Evolutionary conservation across 257 asterid species (phyloP), one percentile per base, ranked within the genome.

Genomic region (Coffea eugenioides): DNA sequence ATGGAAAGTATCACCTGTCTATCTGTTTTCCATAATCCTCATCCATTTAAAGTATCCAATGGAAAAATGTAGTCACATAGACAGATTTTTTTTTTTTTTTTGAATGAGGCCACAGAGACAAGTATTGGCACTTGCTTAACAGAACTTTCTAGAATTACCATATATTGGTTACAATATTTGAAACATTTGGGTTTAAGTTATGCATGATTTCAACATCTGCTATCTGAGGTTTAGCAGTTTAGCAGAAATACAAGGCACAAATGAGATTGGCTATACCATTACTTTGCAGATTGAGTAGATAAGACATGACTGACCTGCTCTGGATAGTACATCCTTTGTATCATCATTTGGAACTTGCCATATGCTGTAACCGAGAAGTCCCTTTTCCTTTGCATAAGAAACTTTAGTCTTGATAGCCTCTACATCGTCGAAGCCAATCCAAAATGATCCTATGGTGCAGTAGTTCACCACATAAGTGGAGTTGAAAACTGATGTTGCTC

Each of bases 351-450:
- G 82, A 23, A 87, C 62, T 75, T 84, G 88, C 62, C 81, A 82
- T 10, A 77, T 76, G 18, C 20, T 31, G 83, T 82, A 87, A 49
- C 88, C 88, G 2, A 61, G 88, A 49, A 87, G 85, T 9, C 83
- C 83, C 41, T 80, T 84, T 70, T 77, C 78, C 86, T 80, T 87
- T 11, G 80, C 88, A 46, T 87, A 87, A 66, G 88, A 80, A 82
- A 87, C 86, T 48, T 87, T 87, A 34, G 81, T 61, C 71, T 71
- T 80, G 39, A 87, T 39, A 23, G 82, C 86, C 68, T 86, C 90
- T 0, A 78, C 88, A 45, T 78, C 90, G 66, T 87, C 90, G 25
- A 49, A 87, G 67, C 80, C 76, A 36, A 82, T 84, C 90, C 90
- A 87, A 23, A 52, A 23, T 31, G 82, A 66, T 31, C 78, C 85